Evolutionary conservation across 2,329 filamentous ascomycete species (phyloP).

Genomic region (Microsporum ferrugineum): DNA sequence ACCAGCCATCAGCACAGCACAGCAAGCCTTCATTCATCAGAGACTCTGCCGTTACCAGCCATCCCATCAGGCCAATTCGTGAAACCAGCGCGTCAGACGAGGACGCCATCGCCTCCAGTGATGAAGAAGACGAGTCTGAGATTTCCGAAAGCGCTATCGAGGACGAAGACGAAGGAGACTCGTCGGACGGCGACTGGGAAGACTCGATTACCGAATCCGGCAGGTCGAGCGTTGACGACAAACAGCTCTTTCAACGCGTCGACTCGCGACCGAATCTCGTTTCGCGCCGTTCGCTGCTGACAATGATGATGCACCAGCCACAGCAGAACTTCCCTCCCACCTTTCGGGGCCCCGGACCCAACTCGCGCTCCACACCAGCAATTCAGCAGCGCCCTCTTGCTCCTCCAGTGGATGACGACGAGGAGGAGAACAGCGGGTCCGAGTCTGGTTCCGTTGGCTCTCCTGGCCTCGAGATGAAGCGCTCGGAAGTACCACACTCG

Average conservation of each 20-base stretch:
- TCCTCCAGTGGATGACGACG: slow-evolving; percentile 45
- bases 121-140: slow-evolving; percentile 50
- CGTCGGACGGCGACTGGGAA: slow-evolving; percentile 47
- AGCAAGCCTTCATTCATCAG: slow-evolving; percentile 81
- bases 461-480: slow-evolving; percentile 45
- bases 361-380: slow-evolving; percentile 33
- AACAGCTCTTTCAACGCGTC: slow-evolving; percentile 74
- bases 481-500: slow-evolving; percentile 54
- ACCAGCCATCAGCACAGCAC: slow-evolving; percentile 33
- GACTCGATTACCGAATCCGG: slow-evolving; percentile 68
- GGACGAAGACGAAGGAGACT: slow-evolving; percentile 42
- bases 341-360: background rate
- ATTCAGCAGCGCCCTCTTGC: slow-evolving; percentile 45
- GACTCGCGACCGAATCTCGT: slow-evolving; percentile 77
- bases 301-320: slow-evolving; percentile 73
- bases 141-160: slow-evolving; percentile 75
- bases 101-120: slow-evolving; percentile 49
- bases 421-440: slow-evolving; percentile 44
- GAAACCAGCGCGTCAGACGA: slow-evolving; percentile 43
- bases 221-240: slow-evolving; percentile 70
- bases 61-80: slow-evolving; percentile 53
- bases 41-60: slow-evolving; percentile 49
- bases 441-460: slow-evolving; percentile 24
- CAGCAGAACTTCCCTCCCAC: slow-evolving; percentile 53
- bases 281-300: slow-evolving; percentile 78